Conservation (phyloP, 2,329 filamentous ascomycete species). For the Colletotrichum liriopes region DNA sequence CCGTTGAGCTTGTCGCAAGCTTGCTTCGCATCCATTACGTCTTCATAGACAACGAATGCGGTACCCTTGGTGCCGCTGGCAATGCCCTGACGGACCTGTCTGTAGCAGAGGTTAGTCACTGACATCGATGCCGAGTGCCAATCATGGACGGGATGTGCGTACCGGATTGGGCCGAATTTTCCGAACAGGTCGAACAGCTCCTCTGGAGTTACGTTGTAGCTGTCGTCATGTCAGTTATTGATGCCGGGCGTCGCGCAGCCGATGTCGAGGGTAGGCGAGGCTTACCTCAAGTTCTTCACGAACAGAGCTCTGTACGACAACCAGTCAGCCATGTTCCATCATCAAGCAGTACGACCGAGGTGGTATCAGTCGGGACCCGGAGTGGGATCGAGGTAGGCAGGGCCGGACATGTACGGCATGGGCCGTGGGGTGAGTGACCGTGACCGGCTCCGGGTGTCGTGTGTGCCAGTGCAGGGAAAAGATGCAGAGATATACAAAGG, state of each 20-base stretch:
- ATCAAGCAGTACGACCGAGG: slow-evolving; percentile 13
- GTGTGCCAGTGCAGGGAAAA: slow-evolving; percentile 27
- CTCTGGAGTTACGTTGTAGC: slow-evolving; percentile 99
- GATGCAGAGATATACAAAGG: slow-evolving; percentile 25
- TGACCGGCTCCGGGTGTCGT: slow-evolving; percentile 33
- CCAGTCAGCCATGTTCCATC: slow-evolving; percentile 51
- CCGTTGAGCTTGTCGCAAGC: slow-evolving; percentile 99
- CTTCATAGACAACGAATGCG: slow-evolving; percentile 99
- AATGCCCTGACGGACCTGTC: slow-evolving; percentile 98
- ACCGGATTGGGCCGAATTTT: slow-evolving; percentile 97
- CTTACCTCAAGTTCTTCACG: slow-evolving; percentile 98
- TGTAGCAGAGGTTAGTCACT: slow-evolving; percentile 56
- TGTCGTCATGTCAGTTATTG: slow-evolving; percentile 54
- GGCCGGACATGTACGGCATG: slow-evolving; percentile 26
- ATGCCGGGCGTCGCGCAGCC: slow-evolving; percentile 44
- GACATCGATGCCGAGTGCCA: slow-evolving; percentile 19
- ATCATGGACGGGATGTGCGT: slow-evolving; percentile 56
- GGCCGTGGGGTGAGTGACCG: slow-evolving; percentile 33
- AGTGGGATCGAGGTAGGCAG: slow-evolving; percentile 3
- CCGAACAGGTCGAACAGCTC: slow-evolving; percentile 99
- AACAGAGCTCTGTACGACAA: slow-evolving; percentile 87
- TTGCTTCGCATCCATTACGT: slow-evolving; percentile 98
- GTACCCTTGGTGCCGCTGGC: slow-evolving; percentile 98
- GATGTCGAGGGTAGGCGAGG: slow-evolving; percentile 65
- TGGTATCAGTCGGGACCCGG: slow-evolving; percentile 16